Conservation (phyloP, 306 rosid genomes). For the Canavalia ensiformis region DNA sequence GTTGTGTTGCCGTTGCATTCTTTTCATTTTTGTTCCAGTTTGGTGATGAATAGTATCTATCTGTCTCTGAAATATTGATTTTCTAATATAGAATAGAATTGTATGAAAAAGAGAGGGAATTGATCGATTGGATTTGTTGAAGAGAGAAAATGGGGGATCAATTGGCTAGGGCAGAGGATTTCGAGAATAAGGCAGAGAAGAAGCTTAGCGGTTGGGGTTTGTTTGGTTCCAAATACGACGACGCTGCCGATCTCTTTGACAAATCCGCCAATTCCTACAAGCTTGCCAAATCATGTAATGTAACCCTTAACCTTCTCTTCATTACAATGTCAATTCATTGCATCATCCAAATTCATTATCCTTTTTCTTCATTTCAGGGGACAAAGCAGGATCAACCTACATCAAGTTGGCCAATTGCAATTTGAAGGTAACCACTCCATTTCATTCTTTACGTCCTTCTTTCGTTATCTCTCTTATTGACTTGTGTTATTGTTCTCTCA, state of each 20-base stretch:
- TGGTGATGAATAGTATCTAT: slow-evolving; percentile 25
- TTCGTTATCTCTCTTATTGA: slow-evolving; percentile 8
- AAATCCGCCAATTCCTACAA: slow-evolving; percentile 88
- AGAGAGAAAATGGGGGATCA: slow-evolving; percentile 76
- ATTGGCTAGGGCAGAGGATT: slow-evolving; percentile 73
- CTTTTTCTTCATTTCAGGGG: slow-evolving; percentile 65
- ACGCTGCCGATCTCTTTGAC: slow-evolving; percentile 92
- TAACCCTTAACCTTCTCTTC: background rate
- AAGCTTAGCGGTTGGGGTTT: slow-evolving; percentile 88
- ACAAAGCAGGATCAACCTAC: slow-evolving; percentile 85
- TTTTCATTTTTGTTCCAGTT: background rate
- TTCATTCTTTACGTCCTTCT: background rate
- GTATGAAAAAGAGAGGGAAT: slow-evolving; percentile 22
- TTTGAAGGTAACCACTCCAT: slow-evolving; percentile 65
- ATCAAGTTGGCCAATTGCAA: slow-evolving; percentile 86
- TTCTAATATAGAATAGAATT: background rate
- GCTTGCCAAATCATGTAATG: slow-evolving; percentile 85
- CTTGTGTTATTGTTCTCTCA: slow-evolving; percentile 25
- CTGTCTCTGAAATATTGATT: background rate
- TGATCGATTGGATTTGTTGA: slow-evolving; percentile 3
- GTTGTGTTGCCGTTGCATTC: background rate
- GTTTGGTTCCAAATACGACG: slow-evolving; percentile 85
- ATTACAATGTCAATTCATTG: background rate
- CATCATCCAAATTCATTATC: background rate
- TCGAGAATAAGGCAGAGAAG: slow-evolving; percentile 84